Conservation (phyloP, 2,329 filamentous ascomycete genomes). For the Penicillium sp. region DNA sequence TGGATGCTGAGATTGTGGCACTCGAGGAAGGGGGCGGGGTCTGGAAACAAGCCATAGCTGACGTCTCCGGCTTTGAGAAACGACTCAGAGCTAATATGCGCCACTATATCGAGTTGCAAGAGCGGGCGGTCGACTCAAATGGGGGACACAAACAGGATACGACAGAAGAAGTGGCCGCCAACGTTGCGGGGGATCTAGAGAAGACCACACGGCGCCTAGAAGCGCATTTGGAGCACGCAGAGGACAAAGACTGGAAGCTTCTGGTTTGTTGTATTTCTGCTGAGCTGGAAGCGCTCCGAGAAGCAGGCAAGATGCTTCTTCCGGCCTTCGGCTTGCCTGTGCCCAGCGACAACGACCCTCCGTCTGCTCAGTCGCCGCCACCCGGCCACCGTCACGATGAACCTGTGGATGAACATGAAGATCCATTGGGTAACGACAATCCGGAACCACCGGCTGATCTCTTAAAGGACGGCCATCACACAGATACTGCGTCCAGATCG, state of each 20-base stretch:
- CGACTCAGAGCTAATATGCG: conserved; percentile 31
- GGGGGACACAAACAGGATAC: conserved; percentile 9
- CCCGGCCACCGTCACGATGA: conserved; percentile 1
- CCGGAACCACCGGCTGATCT: conserved; percentile 37
- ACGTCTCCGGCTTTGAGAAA: conserved; percentile 50
- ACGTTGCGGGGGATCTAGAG: conserved; percentile 45
- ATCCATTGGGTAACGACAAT: conserved; percentile 27
- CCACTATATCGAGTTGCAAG: conserved; percentile 25
- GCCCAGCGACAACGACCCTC: conserved; percentile 9
- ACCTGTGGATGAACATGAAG: conserved; percentile 7
- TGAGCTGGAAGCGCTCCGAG: conserved; percentile 53
- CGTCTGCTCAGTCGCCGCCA: conserved; percentile 10
- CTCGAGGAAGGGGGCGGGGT: conserved; percentile 55
- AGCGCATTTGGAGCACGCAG: conserved; percentile 47
- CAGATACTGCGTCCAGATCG: conserved; percentile 22
- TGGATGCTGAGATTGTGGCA: conserved; percentile 52
- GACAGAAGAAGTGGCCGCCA: conserved; percentile 25
- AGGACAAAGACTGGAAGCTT: conserved; percentile 55
- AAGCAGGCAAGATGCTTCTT: conserved; percentile 37
- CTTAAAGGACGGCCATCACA: conserved; percentile 25
- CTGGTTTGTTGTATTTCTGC: conserved; percentile 59
- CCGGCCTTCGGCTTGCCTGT: conserved; percentile 29
- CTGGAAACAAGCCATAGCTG: conserved; percentile 53
- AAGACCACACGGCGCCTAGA: conserved; percentile 46
- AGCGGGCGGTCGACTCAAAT: conserved; percentile 14